Conservation (phyloP, 192 early-diverging fungal genomes). For the Backusella tuberculispora region DNA sequence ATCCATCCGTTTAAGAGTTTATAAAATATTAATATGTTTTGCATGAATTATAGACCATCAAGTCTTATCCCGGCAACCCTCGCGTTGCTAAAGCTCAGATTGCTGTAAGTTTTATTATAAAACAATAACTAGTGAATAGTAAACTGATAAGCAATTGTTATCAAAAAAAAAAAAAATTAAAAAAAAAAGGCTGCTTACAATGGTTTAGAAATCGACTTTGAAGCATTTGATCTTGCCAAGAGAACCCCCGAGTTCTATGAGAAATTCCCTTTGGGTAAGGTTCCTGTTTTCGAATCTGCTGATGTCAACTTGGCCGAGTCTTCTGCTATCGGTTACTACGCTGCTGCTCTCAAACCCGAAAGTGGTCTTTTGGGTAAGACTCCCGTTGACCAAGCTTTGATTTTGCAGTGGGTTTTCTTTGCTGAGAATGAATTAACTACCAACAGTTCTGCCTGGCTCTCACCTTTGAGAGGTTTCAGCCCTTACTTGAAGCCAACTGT, state of each 20-base stretch:
- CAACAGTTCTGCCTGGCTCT: conserved; percentile 44
- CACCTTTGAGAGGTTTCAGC: conserved; percentile 48
- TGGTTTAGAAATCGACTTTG: conserved; percentile 71
- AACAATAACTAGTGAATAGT: neutral
- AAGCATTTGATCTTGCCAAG: conserved; percentile 65
- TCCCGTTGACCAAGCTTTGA: conserved; percentile 60
- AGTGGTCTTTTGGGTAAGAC: conserved; percentile 61
- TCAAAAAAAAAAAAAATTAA: too few species aligned
- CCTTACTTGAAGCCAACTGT: conserved; percentile 56
- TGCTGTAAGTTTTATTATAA: conserved; percentile 36
- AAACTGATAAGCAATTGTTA: neutral
- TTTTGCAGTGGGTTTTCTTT: conserved; percentile 68
- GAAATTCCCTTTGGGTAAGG: conserved; percentile 92
- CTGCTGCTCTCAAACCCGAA: conserved; percentile 59
- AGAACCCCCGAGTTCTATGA: conserved; percentile 80
- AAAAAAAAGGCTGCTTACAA: conserved; percentile 70
- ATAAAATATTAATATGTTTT: neutral
- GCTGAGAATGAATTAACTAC: conserved; percentile 60
- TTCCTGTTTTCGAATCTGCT: conserved; percentile 85
- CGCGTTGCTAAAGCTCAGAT: conserved; percentile 67
- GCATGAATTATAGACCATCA: conserved; percentile 47
- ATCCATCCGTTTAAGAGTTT: conserved; percentile 13
- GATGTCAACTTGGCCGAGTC: conserved; percentile 78
- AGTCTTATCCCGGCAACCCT: conserved; percentile 72
- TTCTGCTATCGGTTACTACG: conserved; percentile 91